Base-by-base conservation (phyloP, 2,329 filamentous ascomycete genomes). In the Purpureocillium lavendulum region DNA sequence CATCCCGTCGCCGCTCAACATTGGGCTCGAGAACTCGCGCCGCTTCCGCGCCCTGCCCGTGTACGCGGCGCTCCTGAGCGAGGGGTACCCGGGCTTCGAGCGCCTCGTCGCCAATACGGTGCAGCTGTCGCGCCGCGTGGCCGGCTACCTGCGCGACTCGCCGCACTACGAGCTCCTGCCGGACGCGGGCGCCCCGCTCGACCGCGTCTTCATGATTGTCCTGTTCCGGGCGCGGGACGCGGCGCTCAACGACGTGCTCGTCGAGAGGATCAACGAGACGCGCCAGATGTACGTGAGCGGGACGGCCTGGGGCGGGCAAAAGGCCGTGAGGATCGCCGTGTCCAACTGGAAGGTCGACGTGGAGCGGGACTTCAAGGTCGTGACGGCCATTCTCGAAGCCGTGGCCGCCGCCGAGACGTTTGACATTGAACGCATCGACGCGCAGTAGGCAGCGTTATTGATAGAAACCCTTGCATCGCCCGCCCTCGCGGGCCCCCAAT, bases 21-120 rank as follows among this genome's bases (percentile, higher is more conserved):
- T 92, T 41, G 87, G 88, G 15, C 69, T 96, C 15, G 89, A 96
- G 52, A 96, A 96, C 61, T 95, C 88, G 2, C 79, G 89, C 30
- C 82, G 89, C 6, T 94, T 96, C 66, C 78, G 90, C 39, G 89
- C 89, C 1, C 67, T 96, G n/a, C 89, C 90, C 0, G 84, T 87
- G 8, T 96, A 96, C 55, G 81, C 87, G 10, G 84, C 82, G 0
- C 71, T 96, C 3, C 58, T 82, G 15, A 82, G 83, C 35, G 83
- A 92, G 51, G 90, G 90, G 1, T 69, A 69, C 2, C 57, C 69
- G 0, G 88, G 87, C 0, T 77, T 94, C 47, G 67, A 70, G 1
- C 66, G 70, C 1, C 82, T 95, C 64, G 66, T 95, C 4, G 69
- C 75, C 44, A 73, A 77, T 18, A 88, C 95, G 66, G 80, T 88